These are phyloP conservation scores for Nothophaeocryptopus gaeumannii DNA, from an alignment of 2,329 filamentous ascomycete species.

Conservation along the genomic window DNA sequence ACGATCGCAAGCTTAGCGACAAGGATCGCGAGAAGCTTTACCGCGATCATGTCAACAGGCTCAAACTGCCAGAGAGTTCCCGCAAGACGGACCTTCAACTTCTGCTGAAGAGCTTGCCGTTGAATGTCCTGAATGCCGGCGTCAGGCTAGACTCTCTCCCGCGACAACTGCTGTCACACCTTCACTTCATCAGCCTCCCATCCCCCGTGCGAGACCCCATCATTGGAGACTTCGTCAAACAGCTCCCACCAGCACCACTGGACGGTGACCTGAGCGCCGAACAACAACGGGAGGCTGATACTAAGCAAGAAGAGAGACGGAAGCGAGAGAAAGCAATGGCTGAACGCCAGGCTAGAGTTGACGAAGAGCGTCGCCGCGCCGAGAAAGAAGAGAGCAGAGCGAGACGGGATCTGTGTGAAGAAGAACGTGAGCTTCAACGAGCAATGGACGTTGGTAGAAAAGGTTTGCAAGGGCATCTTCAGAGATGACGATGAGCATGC, in stretches of 20 bases:
- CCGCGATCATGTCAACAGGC: constrained; percentile 66
- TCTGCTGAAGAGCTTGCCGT: constrained; percentile 62
- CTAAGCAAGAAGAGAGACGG: constrained; percentile 22
- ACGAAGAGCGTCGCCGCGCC: constrained; percentile 18
- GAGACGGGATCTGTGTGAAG: constrained; percentile 19
- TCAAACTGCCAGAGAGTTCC: constrained; percentile 63
- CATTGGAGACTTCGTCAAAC: constrained; percentile 64
- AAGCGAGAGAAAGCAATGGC: constrained; percentile 24
- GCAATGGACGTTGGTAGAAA: constrained; percentile 18
- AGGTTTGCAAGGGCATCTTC: constrained; percentile 6
- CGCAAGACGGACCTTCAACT: constrained; percentile 67
- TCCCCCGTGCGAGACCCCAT: constrained; percentile 60
- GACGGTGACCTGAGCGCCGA: constrained; percentile 51
- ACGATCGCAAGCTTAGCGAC: constrained; percentile 57
- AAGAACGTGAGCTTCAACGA: constrained; percentile 22
- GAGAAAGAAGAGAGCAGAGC: constrained; percentile 22
- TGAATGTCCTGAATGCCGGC: constrained; percentile 58
- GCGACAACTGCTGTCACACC: constrained; percentile 59
- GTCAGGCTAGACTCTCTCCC: constrained; percentile 60
- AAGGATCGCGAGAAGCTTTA: constrained; percentile 79
- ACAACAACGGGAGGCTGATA: constrained; percentile 38
- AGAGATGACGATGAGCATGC: too few relatives aligned
- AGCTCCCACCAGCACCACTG: constrained; percentile 47
- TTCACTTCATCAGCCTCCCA: constrained; percentile 68
- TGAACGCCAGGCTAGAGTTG: constrained; percentile 24